These are phyloP conservation scores for Leccinum subgranulosum DNA, from an alignment of 768 basidiomycete species.

Conservation along the genomic window DNA sequence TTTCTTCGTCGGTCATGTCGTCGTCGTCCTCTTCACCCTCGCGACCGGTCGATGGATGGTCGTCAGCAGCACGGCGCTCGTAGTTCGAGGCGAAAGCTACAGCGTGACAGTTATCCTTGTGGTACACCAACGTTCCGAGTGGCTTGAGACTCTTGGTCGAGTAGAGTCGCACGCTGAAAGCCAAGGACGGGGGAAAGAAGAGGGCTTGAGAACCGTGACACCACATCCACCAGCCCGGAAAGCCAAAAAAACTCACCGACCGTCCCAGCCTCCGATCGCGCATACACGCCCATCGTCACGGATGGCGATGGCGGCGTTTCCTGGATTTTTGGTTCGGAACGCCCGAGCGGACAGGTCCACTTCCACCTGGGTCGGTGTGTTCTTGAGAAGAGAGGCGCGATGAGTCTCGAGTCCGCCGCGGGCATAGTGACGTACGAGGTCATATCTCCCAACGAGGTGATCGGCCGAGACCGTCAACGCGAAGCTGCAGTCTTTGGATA, in stretches of 20 bases:
- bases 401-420: not conserved
- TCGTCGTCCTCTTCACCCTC: conserved; percentile 34
- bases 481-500: not conserved
- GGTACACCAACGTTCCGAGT: conserved; percentile 81
- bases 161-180: conserved; percentile 70
- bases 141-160: conserved; percentile 77
- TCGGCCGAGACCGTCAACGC: conserved; percentile 45
- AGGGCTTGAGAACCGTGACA: not conserved
- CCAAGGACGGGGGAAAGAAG: not conserved
- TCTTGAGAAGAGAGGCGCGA: not conserved
- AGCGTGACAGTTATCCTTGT: conserved; percentile 74
- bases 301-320: conserved; percentile 75
- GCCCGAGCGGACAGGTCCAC: conserved; percentile 26
- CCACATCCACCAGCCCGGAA: not conserved
- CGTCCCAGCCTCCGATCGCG: conserved; percentile 85
- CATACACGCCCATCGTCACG: conserved; percentile 74
- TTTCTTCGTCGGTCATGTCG: conserved; percentile 47
- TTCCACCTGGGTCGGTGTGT: conserved; percentile 10
- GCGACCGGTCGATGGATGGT: conserved; percentile 5
- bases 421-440: conserved; percentile 39
- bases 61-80: conserved; percentile 9
- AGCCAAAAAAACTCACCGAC: conserved; percentile 54
- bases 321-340: conserved; percentile 70
- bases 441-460: conserved; percentile 67
- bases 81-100: conserved; percentile 59